A percentile compares a stretch with the other conserved stretches of the same genome.
phyloP scores from a whole-genome alignment of 257 asterid genomes.

The Ilex asprella region DNA sequence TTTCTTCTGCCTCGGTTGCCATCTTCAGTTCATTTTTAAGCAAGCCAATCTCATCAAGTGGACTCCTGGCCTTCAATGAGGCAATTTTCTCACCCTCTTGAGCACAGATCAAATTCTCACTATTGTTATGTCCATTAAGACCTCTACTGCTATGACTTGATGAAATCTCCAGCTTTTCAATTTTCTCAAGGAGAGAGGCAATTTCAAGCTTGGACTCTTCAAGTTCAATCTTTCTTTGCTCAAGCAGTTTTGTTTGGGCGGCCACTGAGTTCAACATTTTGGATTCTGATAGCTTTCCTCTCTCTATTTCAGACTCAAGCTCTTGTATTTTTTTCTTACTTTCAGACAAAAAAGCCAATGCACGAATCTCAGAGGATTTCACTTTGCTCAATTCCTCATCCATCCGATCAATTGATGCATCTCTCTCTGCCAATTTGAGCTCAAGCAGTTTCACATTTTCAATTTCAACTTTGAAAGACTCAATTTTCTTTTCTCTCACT shows the following conservation, averaged over 20 bases:
- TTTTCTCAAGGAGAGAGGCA: constrained; percentile 25
- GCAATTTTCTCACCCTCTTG: constrained; percentile 34
- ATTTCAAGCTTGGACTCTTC: constrained; percentile 50
- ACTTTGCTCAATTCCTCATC: constrained; percentile 36
- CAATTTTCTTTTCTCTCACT: constrained; percentile 34
- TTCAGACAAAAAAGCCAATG: constrained; percentile 12
- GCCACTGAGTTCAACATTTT: constrained; percentile 35
- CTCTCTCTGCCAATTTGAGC: constrained; percentile 29
- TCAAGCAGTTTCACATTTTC: constrained; percentile 26
- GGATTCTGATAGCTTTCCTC: constrained; percentile 23
- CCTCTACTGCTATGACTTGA: constrained; percentile 7
- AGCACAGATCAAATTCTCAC: constrained; percentile 16
- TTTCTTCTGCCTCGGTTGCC: constrained; percentile 64
- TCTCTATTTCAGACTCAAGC: constrained; percentile 42
- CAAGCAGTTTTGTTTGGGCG: constrained; percentile 33
- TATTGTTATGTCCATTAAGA: neutral
- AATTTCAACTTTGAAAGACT: constrained; percentile 35
- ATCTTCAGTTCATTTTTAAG: constrained; percentile 41
- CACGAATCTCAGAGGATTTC: constrained; percentile 19
- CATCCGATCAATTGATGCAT: constrained; percentile 20
- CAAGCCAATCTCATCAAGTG: constrained; percentile 27
- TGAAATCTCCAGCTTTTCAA: constrained; percentile 24
- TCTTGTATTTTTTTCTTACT: constrained; percentile 34
- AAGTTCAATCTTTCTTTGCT: constrained; percentile 35
- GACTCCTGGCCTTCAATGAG: constrained; percentile 1